A percentile compares a stretch with the other conserved stretches of the same genome.
Evolutionary conservation across 495 filamentous ascomycete genomes (phyloP).

Genomic region (Hypoxylon perforatum): DNA sequence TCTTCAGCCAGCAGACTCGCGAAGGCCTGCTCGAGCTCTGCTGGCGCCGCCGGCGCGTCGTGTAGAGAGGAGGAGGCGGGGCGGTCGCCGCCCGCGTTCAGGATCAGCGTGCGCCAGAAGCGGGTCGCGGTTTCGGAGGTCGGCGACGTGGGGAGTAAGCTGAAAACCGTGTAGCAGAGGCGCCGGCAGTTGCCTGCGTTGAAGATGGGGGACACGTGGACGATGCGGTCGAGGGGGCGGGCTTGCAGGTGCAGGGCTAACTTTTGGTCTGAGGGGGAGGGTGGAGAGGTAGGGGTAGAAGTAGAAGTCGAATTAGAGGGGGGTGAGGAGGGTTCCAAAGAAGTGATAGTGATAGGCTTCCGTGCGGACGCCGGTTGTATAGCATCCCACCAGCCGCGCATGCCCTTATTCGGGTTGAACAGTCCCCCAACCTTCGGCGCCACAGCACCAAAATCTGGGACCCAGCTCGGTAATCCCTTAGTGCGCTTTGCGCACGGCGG

Average conservation of each 20-base stretch:
- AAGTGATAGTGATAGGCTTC: constrained; percentile 20
- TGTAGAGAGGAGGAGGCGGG: not conserved
- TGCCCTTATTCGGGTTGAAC: constrained; percentile 13
- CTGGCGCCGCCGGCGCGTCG: not conserved
- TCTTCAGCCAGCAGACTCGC: constrained; percentile 37
- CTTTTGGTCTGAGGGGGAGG: not conserved
- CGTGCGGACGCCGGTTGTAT: constrained; percentile 6
- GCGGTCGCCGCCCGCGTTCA: constrained; percentile 13
- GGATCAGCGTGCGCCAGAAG: constrained; percentile 40
- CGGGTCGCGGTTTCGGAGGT: constrained; percentile 16
- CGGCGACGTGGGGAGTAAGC: not conserved
- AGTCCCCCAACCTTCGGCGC: not conserved
- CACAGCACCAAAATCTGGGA: constrained; percentile 36
- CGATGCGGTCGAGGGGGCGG: constrained; percentile 35
- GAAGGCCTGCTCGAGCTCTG: constrained; percentile 12
- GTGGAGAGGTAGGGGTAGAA: too few relatives aligned
- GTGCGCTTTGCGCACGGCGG: constrained; percentile 25
- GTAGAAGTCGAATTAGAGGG: too few relatives aligned
- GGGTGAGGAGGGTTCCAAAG: not conserved
- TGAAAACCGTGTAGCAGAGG: constrained; percentile 30
- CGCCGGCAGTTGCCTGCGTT: constrained; percentile 27
- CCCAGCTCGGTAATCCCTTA: constrained; percentile 39
- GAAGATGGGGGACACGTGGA: constrained; percentile 36
- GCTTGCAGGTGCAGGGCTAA: constrained; percentile 26
- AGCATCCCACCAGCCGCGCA: constrained; percentile 34